Base-by-base conservation (phyloP, 805 yeast genomes). In the Danielia reshetovae region DNA sequence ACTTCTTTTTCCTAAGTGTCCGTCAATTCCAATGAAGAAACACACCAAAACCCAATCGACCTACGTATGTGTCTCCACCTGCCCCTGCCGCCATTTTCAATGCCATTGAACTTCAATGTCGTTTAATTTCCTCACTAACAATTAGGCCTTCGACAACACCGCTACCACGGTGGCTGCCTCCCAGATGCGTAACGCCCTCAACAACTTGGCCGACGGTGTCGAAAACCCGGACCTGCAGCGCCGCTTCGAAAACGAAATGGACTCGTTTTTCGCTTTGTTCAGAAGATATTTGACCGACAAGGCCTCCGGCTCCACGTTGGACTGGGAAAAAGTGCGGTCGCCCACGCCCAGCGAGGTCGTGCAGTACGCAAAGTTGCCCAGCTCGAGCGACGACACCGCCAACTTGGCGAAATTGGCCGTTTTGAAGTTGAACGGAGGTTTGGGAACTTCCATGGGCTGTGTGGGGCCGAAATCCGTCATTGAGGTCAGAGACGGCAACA, bases 371-470 rank as follows among this genome's bases (percentile, higher is more conserved):
- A 55, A 70, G 24, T 72, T 88, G 45, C 37, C 38, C 11, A 45
- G 45, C 24, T 55, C 55, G 4, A 25, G 40, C 6, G 46, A 46
- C 7, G 42, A 58, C 16, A 46, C 61, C 29, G 62, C 65, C 41
- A 72, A 77, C 60, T 72, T 93, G 54, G 65, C 79, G 49, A 89
- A 89, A 63, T 75, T 93, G 59, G 97, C 97, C 7, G 98, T 93
- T 27, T 74, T 93, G 63, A 93, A 93, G 70, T 76, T 93, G 60
- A 93, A 93, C 60, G 98, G 98, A 72, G 98, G 98, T 27, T 74
- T 93, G 51, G 98, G 98, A 58, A 93, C 98, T 14, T 90, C 97
- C 7, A 93, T 93, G 98, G 98, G 98, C 39, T 93, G 98, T 70
- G 97, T 93, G 43, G 98, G 98, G 39, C 98, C 98, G 46, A 89